Percentiles rank a stretch among this genome's conserved stretches.
phyloP scores from a whole-genome alignment of 106 monocot genomes.

The Hemerocallis citrina region DNA sequence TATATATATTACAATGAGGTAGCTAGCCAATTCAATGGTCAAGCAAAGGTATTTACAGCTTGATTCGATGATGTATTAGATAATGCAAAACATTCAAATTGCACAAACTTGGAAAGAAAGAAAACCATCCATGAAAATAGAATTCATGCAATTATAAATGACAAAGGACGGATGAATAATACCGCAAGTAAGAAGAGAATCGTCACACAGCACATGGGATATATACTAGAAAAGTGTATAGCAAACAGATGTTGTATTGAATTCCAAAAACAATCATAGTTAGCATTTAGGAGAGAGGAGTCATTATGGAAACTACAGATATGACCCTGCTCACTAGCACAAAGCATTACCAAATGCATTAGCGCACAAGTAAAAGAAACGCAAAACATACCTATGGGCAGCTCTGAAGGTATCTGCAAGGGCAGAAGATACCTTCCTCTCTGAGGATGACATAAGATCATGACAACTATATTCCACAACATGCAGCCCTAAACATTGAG shows the following conservation, averaged over 20 bases:
- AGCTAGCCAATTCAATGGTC: background rate
- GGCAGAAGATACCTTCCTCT: conserved; percentile 50
- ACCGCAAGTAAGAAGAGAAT: too few relatives aligned
- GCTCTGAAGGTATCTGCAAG: conserved; percentile 64
- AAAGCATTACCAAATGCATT: background rate
- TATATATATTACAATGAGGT: background rate
- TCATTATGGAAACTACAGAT: too few relatives aligned
- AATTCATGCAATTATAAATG: too few relatives aligned
- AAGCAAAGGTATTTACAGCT: background rate
- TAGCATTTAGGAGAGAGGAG: too few relatives aligned
- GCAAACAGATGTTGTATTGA: too few relatives aligned
- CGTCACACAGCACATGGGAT: too few relatives aligned
- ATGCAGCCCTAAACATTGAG: conserved; percentile 67
- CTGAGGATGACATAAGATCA: conserved; percentile 72
- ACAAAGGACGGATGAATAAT: too few relatives aligned
- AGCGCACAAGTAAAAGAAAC: background rate
- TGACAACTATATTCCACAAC: conserved; percentile 86
- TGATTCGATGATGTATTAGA: background rate
- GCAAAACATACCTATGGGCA: conserved; percentile 46
- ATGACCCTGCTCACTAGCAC: background rate
- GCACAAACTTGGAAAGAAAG: background rate
- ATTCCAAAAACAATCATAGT: too few relatives aligned
- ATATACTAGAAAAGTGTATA: too few relatives aligned
- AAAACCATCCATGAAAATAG: too few relatives aligned
- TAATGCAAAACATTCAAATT: background rate